Evolutionary conservation across 805 yeast genomes (phyloP), one percentile per base, ranked within the genome.

Genomic region (Metschnikowia lunata): DNA sequence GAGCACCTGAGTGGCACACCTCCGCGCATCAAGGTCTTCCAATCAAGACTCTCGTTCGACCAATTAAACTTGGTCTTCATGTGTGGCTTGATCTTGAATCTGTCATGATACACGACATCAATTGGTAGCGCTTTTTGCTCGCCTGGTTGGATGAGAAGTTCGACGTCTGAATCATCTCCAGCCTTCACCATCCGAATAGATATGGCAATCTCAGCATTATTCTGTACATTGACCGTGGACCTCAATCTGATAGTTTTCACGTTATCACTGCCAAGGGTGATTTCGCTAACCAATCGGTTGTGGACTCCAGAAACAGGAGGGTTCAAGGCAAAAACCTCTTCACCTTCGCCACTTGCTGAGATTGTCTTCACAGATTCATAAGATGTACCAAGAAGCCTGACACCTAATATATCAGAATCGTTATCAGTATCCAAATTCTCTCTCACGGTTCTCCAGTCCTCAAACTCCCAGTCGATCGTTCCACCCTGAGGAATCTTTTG

Each of bases 391-490:
- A 76, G 36, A 23, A 90, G 62, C 36, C 73, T 71, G n/a, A 90
- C 71, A 0, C 85, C 88, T 28, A 91, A 63, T 4, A 74, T 67
- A 37, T 80, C 82, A n/a, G 71, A 72, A 14, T 75, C 78, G 34
- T 75, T 79, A 43, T 84, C 84, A 4, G 84, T 78, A 48, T 79
- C 82, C 44, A 90, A 67, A 43, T 81, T 80, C 57, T 91, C 96
- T 62, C 99, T 82, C 23, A 89, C 77, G 28, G 75, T 74, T 49
- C 87, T 74, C 97, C 98, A 93, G 59, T 91, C 97, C 56, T 90
- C 96, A 68, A 95, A 95, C 34, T 89, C 82, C 97, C 98, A 93
- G 1, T 87, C 84, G 5, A 78, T 60, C 4, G 64, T 62, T 6
- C 76, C 79, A 1, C 77, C 76, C 40, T 80, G 71, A 33, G 67